Percentiles rank a stretch among this genome's conserved stretches.
Conservation (phyloP, 176 grass and related monocot genomes). For the Stipa capillata region DNA sequence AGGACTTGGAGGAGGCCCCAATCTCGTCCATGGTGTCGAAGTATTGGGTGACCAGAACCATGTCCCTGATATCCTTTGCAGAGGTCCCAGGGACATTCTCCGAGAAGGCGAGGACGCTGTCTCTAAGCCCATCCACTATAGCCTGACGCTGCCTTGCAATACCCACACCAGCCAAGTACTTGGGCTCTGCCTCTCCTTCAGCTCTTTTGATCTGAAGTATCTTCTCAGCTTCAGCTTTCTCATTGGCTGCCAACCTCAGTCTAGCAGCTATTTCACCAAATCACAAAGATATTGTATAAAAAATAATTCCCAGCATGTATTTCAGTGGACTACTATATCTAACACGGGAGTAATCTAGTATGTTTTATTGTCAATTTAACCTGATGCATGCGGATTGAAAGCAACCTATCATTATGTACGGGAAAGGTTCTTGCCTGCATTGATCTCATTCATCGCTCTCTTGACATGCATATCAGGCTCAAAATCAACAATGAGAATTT, state of each 20-base stretch:
- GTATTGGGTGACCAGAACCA: slow-evolving; percentile 54
- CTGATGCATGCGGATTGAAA: background rate
- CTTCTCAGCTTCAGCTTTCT: slow-evolving; percentile 69
- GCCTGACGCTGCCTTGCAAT: slow-evolving; percentile 60
- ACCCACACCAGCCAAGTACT: slow-evolving; percentile 53
- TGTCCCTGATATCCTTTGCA: slow-evolving; percentile 54
- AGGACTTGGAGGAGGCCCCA: slow-evolving; percentile 50
- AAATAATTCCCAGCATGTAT: background rate
- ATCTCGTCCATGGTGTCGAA: slow-evolving; percentile 63
- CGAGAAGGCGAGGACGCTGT: slow-evolving; percentile 59
- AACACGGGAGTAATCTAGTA: background rate
- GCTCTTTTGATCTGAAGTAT: slow-evolving; percentile 55
- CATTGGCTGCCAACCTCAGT: slow-evolving; percentile 45
- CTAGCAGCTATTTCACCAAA: slow-evolving; percentile 40
- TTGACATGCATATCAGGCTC: slow-evolving; percentile 61
- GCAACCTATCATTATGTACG: background rate
- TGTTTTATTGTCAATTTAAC: background rate
- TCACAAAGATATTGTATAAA: background rate
- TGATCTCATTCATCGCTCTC: slow-evolving; percentile 62
- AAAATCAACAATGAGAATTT: slow-evolving; percentile 56
- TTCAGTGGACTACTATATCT: background rate
- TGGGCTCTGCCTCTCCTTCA: slow-evolving; percentile 59
- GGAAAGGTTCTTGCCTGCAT: slow-evolving; percentile 33
- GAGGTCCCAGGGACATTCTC: slow-evolving; percentile 52
- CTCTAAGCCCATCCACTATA: slow-evolving; percentile 49